Base-by-base conservation (phyloP, 768 basidiomycete genomes). In the Glaciozyma antarctica region DNA sequence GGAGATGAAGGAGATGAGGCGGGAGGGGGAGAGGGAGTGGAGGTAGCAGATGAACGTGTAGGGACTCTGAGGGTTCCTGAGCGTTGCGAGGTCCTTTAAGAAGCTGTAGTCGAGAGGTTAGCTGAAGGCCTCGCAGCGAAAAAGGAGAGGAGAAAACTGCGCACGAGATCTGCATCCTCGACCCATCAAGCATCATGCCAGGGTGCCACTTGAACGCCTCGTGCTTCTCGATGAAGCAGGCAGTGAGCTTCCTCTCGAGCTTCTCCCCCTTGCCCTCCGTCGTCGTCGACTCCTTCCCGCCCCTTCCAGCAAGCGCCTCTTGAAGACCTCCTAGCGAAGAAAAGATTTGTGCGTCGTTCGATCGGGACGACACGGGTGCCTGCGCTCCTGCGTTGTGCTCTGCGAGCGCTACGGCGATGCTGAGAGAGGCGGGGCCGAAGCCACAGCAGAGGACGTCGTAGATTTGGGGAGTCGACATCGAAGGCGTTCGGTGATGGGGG, bases 1-100 rank as follows among this genome's bases (percentile, higher is more conserved):
- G 71, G 83, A 83, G 70, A 83, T 82, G 77, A 83, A 84, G 44
- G 78, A 74, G 32, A 80, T 66, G 45, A 83, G 77, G 54, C 82
- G 80, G 56, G 77, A 78, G 63, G 82, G 78, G 57, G 77, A 78
- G 63, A 82, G 78, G 58, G 78, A 78, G 63, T 82, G 80, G 60
- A 83, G 76, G 72, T 83, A 83, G 22, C 80, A 76, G 54, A 83
- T 68, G 76, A 83, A 69, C 60, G 47, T 48, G 21, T 21, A 48
- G 47, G 47, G 47, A 22, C 47, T 48, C 21, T 48, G 47, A 3
- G 47, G n/a, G 47, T 48, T 48, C 47, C 47, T n/a, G 47, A 48
- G 47, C 47, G 47, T 48, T 19, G 47, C 19, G 19, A 48, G n/a
- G 19, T 19, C 47, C 19, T n/a, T 48, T 1, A 21, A 6, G 47